Percentiles rank a stretch among this genome's conserved stretches.
Evolutionary conservation across 352 stramenopile species (phyloP).

Genomic region (Phytophthora brassicae): DNA sequence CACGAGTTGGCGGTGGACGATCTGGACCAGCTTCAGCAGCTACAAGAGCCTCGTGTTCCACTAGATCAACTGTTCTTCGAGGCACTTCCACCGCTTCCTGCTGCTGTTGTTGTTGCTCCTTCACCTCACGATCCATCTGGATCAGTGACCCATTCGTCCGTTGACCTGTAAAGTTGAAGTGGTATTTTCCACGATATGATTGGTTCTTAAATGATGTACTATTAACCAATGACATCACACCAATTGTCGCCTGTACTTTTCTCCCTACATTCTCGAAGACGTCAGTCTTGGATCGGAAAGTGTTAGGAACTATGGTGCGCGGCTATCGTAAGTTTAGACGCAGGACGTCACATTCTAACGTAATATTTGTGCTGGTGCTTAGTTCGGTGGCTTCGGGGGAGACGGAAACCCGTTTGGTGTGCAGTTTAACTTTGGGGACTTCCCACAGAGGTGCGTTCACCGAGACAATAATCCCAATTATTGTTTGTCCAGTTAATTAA

Average conservation of each 20-base stretch:
- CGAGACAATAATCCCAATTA: not conserved
- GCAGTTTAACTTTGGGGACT: slow-evolving; percentile 81
- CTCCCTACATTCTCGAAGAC: slow-evolving; percentile 13
- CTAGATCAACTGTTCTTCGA: slow-evolving; percentile 38
- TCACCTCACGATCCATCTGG: slow-evolving; percentile 29
- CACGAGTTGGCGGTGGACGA: slow-evolving; percentile 61
- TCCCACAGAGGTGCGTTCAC: slow-evolving; percentile 56
- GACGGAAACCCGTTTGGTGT: slow-evolving; percentile 81
- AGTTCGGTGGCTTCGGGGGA: slow-evolving; percentile 76
- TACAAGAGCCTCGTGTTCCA: slow-evolving; percentile 19
- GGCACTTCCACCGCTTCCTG: slow-evolving; percentile 32
- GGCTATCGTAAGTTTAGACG: not conserved
- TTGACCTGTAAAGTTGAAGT: slow-evolving; percentile 21
- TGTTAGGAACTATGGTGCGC: not conserved
- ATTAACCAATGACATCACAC: slow-evolving; percentile 15
- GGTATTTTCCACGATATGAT: not conserved
- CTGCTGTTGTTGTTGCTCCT: slow-evolving; percentile 27
- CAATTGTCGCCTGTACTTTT: not conserved
- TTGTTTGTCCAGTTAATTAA: not conserved
- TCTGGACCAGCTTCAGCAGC: slow-evolving; percentile 44
- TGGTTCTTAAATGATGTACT: not conserved
- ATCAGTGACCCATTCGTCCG: slow-evolving; percentile 24
- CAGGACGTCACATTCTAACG: not conserved
- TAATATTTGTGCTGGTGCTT: not conserved
- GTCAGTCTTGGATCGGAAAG: slow-evolving; percentile 10